Evolutionary conservation across 306 rosid species (phyloP), one percentile per base, ranked within the genome.

Genomic region (Morella rubra): DNA sequence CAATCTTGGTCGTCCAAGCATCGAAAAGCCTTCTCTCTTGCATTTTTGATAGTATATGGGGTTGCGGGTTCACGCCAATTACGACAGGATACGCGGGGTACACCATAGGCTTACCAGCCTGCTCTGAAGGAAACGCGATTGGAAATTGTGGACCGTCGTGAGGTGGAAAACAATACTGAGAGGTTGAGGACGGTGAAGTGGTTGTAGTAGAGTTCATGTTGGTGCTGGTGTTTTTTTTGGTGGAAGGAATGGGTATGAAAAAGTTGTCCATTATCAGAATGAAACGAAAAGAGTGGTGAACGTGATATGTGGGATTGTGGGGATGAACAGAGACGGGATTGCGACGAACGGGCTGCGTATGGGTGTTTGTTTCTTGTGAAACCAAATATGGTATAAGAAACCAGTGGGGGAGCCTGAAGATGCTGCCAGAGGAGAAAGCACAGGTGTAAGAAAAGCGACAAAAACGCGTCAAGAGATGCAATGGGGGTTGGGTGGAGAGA

Each of bases 391-490:
- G 37, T 81, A 56, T 75, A 53, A 50, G 65, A 73, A 79, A 19
- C 14, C 61, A 0, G 71, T 16, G n/a, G 52, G 47, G 40, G 59
- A 37, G 55, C 37, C 13, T 67, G 75, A 66, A 49, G 44, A 67
- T 5, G 32, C 15, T 71, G 77, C 74, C 77, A 77, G 24, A 74
- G 72, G 66, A 83, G 78, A 32, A 75, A 70, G 67, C n/a, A 50
- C 73, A 80, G 18, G 84, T 75, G 81, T 72, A 62, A 70, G 42
- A 56, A 76, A 86, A 78, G 64, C 16, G n/a, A 83, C 76, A 82
- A 37, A 62, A 71, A 73, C 41, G 76, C 55, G 73, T 72, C 46
- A 40, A 81, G 73, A 69, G 73, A 37, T 59, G 70, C 51, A 47
- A 56, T 66, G 27, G 20, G 50, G 62, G 32, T 27, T 44, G 64